Conservation (phyloP, 192 early-diverging fungal species). For the Irineochytrium annulatum region DNA sequence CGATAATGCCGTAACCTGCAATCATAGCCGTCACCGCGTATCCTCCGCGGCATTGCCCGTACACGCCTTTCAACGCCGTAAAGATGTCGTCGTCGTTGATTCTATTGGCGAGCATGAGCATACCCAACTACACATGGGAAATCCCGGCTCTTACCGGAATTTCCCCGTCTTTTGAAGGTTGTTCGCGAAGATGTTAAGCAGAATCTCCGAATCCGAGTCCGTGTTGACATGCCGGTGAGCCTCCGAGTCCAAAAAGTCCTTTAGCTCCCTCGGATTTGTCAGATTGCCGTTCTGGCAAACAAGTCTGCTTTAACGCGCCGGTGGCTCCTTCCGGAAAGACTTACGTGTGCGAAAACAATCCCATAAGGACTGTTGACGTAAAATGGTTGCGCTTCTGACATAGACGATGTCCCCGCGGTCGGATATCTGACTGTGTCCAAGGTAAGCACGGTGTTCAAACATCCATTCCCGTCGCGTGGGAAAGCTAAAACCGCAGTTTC, state of each 20-base stretch:
- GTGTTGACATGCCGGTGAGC: slow-evolving; percentile 99
- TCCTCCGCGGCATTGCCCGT: slow-evolving; percentile 79
- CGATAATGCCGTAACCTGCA: slow-evolving; percentile 96
- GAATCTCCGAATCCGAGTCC: slow-evolving; percentile 97
- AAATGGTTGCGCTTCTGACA: slow-evolving; percentile 97
- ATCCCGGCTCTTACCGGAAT: slow-evolving; percentile 53
- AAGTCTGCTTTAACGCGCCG: neutral
- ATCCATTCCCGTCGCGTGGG: no score
- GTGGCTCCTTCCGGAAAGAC: slow-evolving; percentile 15
- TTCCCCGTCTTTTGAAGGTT: slow-evolving; percentile 97
- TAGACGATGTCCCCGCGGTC: slow-evolving; percentile 94
- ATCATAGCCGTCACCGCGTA: slow-evolving; percentile 97
- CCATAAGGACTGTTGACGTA: slow-evolving; percentile 99
- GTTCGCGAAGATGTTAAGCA: slow-evolving; percentile 96
- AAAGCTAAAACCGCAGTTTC: no score
- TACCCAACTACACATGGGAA: neutral
- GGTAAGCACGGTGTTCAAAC: neutral
- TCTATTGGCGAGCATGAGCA: slow-evolving; percentile 33
- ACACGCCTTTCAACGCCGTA: slow-evolving; percentile 79
- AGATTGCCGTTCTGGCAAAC: slow-evolving; percentile 88
- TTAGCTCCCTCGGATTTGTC: slow-evolving; percentile 88
- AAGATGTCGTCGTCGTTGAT: slow-evolving; percentile 99
- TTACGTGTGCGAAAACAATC: slow-evolving; percentile 89
- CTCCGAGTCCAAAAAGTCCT: slow-evolving; percentile 83
- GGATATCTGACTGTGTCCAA: slow-evolving; percentile 86